These are phyloP conservation scores for Penicillium bialowiezense DNA, from an alignment of 495 filamentous ascomycete species.

Conservation along the genomic window DNA sequence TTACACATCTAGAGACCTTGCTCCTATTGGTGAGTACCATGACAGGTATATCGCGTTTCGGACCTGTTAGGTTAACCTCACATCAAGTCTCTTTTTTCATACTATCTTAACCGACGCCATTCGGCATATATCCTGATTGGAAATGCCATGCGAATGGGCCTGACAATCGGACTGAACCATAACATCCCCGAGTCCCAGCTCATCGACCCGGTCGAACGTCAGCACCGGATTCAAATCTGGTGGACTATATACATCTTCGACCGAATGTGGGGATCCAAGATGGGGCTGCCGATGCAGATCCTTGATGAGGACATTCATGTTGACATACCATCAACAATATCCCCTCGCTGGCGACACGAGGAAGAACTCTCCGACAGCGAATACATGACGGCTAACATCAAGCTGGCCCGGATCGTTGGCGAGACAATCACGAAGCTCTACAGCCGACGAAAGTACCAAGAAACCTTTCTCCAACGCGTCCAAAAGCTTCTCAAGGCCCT, in stretches of 20 bases:
- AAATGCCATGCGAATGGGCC: slow-evolving; percentile 40
- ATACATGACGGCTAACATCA: slow-evolving; percentile 41
- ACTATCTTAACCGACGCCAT: slow-evolving; percentile 45
- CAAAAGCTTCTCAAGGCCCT: slow-evolving; percentile 43
- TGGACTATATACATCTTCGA: slow-evolving; percentile 51
- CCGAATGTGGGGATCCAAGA: slow-evolving; percentile 47
- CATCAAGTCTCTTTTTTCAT: slow-evolving; percentile 40
- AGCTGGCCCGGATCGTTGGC: slow-evolving; percentile 40
- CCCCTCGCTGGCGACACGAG: slow-evolving; percentile 32
- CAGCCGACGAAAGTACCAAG: slow-evolving; percentile 42
- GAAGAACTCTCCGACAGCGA: slow-evolving; percentile 42
- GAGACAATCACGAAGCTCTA: slow-evolving; percentile 43
- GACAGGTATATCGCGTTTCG: neutral
- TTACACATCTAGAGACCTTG: slow-evolving; percentile 42
- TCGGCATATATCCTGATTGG: slow-evolving; percentile 41
- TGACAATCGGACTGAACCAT: slow-evolving; percentile 45
- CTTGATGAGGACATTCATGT: slow-evolving; percentile 48
- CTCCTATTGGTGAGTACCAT: slow-evolving; percentile 32
- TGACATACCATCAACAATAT: slow-evolving; percentile 39
- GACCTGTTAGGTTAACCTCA: neutral
- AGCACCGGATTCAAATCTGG: slow-evolving; percentile 46
- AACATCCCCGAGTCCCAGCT: slow-evolving; percentile 47
- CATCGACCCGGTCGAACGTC: slow-evolving; percentile 41
- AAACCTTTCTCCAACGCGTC: slow-evolving; percentile 43
- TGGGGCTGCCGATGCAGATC: slow-evolving; percentile 45